A percentile compares a stretch with the other conserved stretches of the same genome.
These are phyloP conservation scores for Kokia cookei DNA, from an alignment of 441 rosid genomes.

Conservation along the genomic window DNA sequence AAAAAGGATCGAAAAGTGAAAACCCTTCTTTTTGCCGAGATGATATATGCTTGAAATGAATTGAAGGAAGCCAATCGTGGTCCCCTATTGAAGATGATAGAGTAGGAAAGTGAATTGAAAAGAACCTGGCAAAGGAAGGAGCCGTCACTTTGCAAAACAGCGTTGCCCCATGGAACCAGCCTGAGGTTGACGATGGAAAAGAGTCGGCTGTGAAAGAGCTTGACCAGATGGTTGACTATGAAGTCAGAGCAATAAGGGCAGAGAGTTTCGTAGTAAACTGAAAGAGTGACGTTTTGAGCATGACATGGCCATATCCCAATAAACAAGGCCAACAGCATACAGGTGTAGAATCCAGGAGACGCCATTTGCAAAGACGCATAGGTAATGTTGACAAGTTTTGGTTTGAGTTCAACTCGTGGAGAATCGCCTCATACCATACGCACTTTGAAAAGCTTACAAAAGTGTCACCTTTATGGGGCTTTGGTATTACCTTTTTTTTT, in stretches of 20 bases:
- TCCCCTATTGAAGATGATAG: neutral
- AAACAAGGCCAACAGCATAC: neutral
- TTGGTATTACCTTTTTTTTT: neutral
- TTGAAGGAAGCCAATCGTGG: neutral
- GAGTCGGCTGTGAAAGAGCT: slow-evolving; percentile 44
- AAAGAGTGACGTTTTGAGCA: slow-evolving; percentile 35
- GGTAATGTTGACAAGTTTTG: neutral
- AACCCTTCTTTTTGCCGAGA: neutral
- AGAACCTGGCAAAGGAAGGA: slow-evolving; percentile 60
- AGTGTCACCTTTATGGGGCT: neutral
- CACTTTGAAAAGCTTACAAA: slow-evolving; percentile 2
- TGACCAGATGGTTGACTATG: slow-evolving; percentile 53
- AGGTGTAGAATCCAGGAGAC: slow-evolving; percentile 1
- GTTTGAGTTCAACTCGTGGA: neutral
- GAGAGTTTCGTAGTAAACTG: slow-evolving; percentile 64
- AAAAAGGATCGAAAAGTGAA: neutral
- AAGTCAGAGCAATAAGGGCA: slow-evolving; percentile 72
- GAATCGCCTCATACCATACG: neutral
- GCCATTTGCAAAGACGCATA: slow-evolving; percentile 9
- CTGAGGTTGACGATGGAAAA: slow-evolving; percentile 53
- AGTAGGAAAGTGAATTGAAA: neutral
- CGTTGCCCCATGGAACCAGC: slow-evolving; percentile 73
- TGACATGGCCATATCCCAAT: slow-evolving; percentile 10
- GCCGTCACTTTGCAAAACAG: slow-evolving; percentile 29
- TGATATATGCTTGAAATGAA: neutral